Percentiles rank a stretch among this genome's conserved stretches.
These are phyloP conservation scores for Cylindrotheca fusiformis DNA, from an alignment of 108 stramenopile species.

Conservation along the genomic window DNA sequence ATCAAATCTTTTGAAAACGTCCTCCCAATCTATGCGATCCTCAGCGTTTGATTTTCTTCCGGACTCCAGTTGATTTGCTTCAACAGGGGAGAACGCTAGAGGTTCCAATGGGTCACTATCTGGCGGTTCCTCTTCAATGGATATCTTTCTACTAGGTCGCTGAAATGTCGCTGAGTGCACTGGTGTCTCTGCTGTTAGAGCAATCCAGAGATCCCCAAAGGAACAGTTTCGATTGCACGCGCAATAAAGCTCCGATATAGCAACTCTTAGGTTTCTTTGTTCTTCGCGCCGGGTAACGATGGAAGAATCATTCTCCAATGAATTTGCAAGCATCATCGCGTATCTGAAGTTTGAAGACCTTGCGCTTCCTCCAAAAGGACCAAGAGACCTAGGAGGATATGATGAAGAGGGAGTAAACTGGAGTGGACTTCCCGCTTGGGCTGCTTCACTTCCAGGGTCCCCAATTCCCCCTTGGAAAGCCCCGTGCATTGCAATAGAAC, in stretches of 20 bases:
- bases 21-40: slow-evolving; percentile 51
- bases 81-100: slow-evolving; percentile 21
- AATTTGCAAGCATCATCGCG: slow-evolving; percentile 16
- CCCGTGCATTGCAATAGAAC: neutral
- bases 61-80: slow-evolving; percentile 15
- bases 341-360: slow-evolving; percentile 12
- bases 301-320: slow-evolving; percentile 20
- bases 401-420: slow-evolving; percentile 22
- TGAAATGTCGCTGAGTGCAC: neutral
- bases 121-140: slow-evolving; percentile 1
- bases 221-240: slow-evolving; percentile 56
- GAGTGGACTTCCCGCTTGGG: too few species aligned
- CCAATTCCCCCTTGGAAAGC: neutral
- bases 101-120: neutral
- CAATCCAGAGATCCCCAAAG: slow-evolving; percentile 66
- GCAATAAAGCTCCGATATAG: slow-evolving; percentile 62
- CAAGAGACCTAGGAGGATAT: slow-evolving; percentile 22
- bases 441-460: neutral
- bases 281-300: slow-evolving; percentile 23
- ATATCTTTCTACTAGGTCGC: neutral
- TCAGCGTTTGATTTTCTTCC: slow-evolving; percentile 5
- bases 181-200: slow-evolving; percentile 5
- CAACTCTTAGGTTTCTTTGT: slow-evolving; percentile 41
- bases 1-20: slow-evolving; percentile 69
- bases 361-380: slow-evolving; percentile 16